Conservation (phyloP, 2,329 filamentous ascomycete genomes). For the Aspergillus japonicus region DNA sequence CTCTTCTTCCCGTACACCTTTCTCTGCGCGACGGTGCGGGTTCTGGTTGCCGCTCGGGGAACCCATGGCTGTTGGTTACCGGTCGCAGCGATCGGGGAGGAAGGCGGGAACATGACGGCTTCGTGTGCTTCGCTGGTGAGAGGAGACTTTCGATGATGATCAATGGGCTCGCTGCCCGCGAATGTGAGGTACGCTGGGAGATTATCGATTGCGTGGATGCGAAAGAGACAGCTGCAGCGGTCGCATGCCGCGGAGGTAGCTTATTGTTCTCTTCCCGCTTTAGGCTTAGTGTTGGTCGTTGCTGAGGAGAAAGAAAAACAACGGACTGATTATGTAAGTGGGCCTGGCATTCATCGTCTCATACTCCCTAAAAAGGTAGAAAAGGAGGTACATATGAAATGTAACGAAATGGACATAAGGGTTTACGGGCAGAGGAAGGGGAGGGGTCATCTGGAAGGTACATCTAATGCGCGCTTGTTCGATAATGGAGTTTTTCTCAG, state of each 20-base stretch:
- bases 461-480: no score
- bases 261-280: conserved; percentile 31
- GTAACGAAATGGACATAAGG: no score
- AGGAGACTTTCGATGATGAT: background rate
- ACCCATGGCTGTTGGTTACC: conserved; percentile 22
- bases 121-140: background rate
- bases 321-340: conserved; percentile 8
- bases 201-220: background rate
- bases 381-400: background rate
- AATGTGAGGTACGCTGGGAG: background rate
- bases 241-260: conserved; percentile 1
- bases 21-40: conserved; percentile 25
- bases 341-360: background rate
- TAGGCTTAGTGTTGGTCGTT: conserved; percentile 26
- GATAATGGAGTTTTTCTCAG: no score
- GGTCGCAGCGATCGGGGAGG: conserved; percentile 12
- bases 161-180: background rate
- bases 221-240: background rate
- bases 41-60: conserved; percentile 24
- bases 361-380: no score
- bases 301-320: conserved; percentile 21
- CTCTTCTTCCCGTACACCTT: conserved; percentile 39
- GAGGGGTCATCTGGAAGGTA: no score
- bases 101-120: conserved; percentile 16
- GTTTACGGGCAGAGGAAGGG: no score